Base-by-base conservation (phyloP, 345 rosid species). In the Moricandia moricandioides region DNA sequence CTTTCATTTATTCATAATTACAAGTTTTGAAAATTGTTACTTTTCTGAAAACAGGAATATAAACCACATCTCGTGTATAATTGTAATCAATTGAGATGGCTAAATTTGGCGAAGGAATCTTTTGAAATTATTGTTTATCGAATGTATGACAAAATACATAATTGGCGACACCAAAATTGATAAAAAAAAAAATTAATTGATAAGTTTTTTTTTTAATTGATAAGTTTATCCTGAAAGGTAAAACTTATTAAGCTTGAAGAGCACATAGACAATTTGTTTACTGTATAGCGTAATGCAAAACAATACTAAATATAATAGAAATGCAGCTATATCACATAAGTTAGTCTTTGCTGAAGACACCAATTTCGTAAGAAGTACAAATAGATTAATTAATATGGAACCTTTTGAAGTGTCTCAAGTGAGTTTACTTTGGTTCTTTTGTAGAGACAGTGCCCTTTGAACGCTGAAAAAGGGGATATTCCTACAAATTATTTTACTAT, bases 371-470 rank as follows among this genome's bases (percentile, higher is more conserved):
- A 24, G 29, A 67, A 9, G 72, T 47, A 75, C 40, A 59, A 59
- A 59, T 75, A 67, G 58, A 75, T 8, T 59, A 67, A 60, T 49
- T 29, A 2, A 12, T 33, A 51, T 68, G 14, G 14, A 60, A 68
- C 31, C 79, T 75, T 68, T 61, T 75, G 63, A 68, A 75, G 62
- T 60, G 14, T 8, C 68, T 75, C 39, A 67, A 67, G 61, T 58
- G 54, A 26, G 60, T 67, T 62, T 67, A 61, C 63, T 68, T 75
- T 75, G 69, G 74, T 16, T 69, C 69, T 76, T 76, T 62, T 76
- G 74, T 61, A 69, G 51, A 62, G 79, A 62, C 79, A 75, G 47
- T 39, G 79, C 27, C 79, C 79, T 69, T 76, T 76, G 74, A 51
- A 62, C 52, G 55, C 69, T 31, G 69, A 61, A 61, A 68, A 69